phyloP scores from a whole-genome alignment of 1,284 basidiomycete genomes.

The Trichosporon faecale region DNA sequence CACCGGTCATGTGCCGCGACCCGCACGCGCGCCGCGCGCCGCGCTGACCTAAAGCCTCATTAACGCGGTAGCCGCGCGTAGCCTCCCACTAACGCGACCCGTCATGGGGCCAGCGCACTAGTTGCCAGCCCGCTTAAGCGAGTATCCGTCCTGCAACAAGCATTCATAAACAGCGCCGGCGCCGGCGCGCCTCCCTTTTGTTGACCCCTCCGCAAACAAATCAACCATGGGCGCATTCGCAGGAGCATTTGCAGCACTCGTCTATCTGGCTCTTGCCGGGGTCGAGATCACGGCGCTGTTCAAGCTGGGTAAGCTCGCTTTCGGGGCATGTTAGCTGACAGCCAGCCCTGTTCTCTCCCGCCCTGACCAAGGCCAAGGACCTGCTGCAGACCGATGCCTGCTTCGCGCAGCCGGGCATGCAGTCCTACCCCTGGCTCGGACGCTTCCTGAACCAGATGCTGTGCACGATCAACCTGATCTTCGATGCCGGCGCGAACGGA shows the following conservation, averaged over 20 bases:
- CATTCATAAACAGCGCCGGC: not conserved
- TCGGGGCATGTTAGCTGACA: no score
- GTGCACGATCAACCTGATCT: slow-evolving; percentile 18
- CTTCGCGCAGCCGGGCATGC: slow-evolving; percentile 9
- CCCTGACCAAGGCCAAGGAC: not conserved
- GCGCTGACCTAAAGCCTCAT: not conserved
- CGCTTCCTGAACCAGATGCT: slow-evolving; percentile 11
- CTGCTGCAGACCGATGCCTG: not conserved
- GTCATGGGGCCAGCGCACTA: not conserved
- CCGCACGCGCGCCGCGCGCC: not conserved
- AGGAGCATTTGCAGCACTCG: not conserved
- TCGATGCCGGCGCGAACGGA: slow-evolving; percentile 7
- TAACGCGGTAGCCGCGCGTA: not conserved
- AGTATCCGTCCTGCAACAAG: not conserved
- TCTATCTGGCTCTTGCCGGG: not conserved
- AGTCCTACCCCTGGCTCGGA: slow-evolving; percentile 9
- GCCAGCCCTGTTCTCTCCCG: not conserved
- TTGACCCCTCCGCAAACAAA: not conserved
- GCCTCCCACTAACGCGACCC: not conserved
- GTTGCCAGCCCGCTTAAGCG: not conserved
- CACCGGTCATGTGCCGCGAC: not conserved
- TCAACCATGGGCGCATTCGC: not conserved
- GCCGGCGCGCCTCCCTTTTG: not conserved
- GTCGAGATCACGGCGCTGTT: not conserved
- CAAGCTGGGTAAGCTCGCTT: not conserved